Conservation (phyloP, 2,329 filamentous ascomycete species). For the Penicillium sp. region DNA sequence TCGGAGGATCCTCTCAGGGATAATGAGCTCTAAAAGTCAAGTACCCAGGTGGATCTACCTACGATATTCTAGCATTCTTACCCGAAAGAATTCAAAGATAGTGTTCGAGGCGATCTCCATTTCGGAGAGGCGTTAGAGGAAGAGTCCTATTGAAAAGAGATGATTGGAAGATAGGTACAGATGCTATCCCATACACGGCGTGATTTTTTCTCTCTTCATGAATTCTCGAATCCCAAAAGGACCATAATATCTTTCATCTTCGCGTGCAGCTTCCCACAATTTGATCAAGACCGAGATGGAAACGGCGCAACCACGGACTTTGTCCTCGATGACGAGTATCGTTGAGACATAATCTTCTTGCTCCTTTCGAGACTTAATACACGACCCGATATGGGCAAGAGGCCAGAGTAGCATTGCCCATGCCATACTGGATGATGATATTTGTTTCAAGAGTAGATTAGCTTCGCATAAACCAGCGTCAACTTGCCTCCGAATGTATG, state of each 20-base stretch:
- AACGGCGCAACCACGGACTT: neutral
- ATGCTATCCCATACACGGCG: neutral
- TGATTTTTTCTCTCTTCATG: neutral
- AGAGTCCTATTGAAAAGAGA: too few species aligned
- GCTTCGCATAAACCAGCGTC: neutral
- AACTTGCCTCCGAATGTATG: neutral
- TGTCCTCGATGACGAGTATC: neutral
- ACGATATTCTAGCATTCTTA: too few species aligned
- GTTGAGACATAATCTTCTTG: neutral
- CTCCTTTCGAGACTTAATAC: neutral
- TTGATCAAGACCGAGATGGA: neutral
- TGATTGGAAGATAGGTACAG: too few species aligned
- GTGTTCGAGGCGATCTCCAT: neutral
- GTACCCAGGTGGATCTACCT: too few species aligned
- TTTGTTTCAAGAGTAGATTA: neutral
- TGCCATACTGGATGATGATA: constrained; percentile 1
- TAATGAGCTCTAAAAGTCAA: too few species aligned
- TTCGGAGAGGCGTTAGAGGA: neutral
- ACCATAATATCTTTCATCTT: neutral
- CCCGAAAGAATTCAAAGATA: neutral
- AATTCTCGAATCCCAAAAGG: neutral
- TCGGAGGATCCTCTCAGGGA: too few species aligned
- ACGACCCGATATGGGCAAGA: constrained; percentile 1
- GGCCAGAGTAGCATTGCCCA: constrained; percentile 2
- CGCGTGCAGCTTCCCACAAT: neutral